Evolutionary conservation across 345 rosid genomes (phyloP).

Genomic region (Chamaenerion angustifolium): DNA sequence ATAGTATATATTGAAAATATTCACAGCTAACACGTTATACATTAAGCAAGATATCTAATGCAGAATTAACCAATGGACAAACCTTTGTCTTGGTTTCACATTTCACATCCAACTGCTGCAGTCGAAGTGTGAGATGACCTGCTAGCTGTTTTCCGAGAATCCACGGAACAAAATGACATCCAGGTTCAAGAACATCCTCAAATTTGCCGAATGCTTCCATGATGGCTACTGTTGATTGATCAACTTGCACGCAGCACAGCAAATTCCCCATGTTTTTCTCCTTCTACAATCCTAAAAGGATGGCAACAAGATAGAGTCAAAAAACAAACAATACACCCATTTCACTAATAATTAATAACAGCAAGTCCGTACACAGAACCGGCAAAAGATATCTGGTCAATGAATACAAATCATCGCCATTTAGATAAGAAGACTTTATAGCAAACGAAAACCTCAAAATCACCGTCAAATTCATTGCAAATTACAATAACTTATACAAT

Average conservation of each 20-base stretch:
- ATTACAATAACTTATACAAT: no score
- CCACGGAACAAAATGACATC: constrained; percentile 36
- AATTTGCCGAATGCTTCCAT: constrained; percentile 29
- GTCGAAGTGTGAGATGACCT: constrained; percentile 22
- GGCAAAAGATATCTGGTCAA: no score
- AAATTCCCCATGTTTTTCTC: constrained; percentile 19
- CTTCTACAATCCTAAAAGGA: no score
- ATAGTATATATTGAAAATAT: no score
- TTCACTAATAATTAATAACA: no score
- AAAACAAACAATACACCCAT: no score
- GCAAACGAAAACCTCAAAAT: no score
- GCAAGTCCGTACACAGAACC: no score
- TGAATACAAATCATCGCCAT: no score
- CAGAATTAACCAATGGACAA: not conserved
- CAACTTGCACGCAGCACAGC: constrained; percentile 20
- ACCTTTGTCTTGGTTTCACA: constrained; percentile 39
- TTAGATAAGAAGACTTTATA: no score
- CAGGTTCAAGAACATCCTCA: constrained; percentile 24
- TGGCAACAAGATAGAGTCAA: no score
- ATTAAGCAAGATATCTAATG: not conserved
- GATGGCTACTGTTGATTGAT: constrained; percentile 26
- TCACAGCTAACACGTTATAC: not conserved
- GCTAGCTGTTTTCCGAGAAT: constrained; percentile 23
- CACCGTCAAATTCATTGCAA: no score
- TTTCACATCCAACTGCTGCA: constrained; percentile 31